Base-by-base conservation (phyloP, 164 flowering plant species). In the Tetrastigma voinierianum region DNA sequence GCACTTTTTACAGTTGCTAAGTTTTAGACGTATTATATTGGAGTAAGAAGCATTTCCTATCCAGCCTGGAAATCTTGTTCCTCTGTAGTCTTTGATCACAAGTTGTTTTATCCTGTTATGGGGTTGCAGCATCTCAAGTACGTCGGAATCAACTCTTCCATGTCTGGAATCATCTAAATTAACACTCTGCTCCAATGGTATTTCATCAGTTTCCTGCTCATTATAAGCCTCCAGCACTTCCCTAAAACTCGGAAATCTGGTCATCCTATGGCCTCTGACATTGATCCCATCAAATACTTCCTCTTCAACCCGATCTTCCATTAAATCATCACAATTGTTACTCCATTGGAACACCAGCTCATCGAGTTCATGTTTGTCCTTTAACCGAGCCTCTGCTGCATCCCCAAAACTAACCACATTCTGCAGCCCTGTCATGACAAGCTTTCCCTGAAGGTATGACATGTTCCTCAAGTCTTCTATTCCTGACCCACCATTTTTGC, bases 61-160 rank as follows among this genome's bases (percentile, higher is more conserved):
- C 72, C 78, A 70, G 15, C 40, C 47, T 12, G 77, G 73, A 64
- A 70, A 74, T 46, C 18, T n/a, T 16, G 56, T 18, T 53, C 74
- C 78, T 13, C 53, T 18, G 44, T 61, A 70, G 21, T 24, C 16
- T n/a, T 15, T 53, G 40, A 75, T 64, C 4, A 16, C 21, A 9
- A 71, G 15, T 12, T 23, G 17, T 45, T 55, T 51, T 2, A 75
- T 19, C 11, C 64, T 71, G 10, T 8, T 56, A 49, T 75, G 72
- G 55, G 74, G 74, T 59, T 64, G 66, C 23, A 75, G 51, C 63
- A 63, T 67, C 70, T 70, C 63, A 18, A 73, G 60, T 15, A 73
- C 68, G 18, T 53, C 55, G 46, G 16, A 64, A 46, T 67, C 61
- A 20, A 57, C 62, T 16, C 19, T 57, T 20, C 20, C 24, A 47